A percentile compares a stretch with the other conserved stretches of the same genome.
Evolutionary conservation across 208 protist species (phyloP).

Genomic region (Vickermania ingenoplastis): DNA sequence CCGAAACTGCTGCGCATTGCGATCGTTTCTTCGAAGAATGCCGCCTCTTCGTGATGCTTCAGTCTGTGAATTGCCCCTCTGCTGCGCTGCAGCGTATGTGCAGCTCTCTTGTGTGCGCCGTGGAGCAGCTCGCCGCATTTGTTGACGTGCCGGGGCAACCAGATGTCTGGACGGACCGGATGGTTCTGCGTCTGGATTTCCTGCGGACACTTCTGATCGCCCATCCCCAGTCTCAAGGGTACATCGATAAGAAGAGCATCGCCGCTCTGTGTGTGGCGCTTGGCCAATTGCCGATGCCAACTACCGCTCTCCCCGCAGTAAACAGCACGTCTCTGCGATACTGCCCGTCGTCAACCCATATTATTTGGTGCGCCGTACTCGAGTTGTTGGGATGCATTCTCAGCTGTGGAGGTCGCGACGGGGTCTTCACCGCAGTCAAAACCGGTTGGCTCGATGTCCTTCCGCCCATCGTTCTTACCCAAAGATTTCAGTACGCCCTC

Average conservation of each 20-base stretch:
- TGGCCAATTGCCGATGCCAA: neutral
- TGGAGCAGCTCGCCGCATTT: neutral
- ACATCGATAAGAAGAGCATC: neutral
- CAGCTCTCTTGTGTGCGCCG: neutral
- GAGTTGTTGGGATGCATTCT: conserved; percentile 12
- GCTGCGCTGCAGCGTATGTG: neutral
- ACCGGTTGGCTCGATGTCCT: conserved; percentile 10
- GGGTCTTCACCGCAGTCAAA: neutral
- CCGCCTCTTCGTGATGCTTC: neutral
- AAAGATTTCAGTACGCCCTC: conserved; percentile 20
- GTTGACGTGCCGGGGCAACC: neutral
- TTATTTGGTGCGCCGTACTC: conserved; percentile 19
- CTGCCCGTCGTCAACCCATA: conserved; percentile 11
- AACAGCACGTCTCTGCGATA: neutral
- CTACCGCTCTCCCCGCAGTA: neutral
- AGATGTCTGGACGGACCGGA: neutral
- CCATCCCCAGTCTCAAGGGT: neutral
- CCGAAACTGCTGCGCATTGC: neutral
- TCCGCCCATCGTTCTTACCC: conserved; percentile 12
- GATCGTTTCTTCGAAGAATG: neutral
- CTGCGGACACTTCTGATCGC: neutral
- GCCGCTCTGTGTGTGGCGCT: neutral
- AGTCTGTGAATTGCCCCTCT: neutral
- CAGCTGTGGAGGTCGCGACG: neutral
- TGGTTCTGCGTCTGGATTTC: neutral